A percentile compares a stretch with the other conserved stretches of the same genome.
Conservation (phyloP, 108 stramenopile genomes). For the Pseudonitzschia delicatissima region DNA sequence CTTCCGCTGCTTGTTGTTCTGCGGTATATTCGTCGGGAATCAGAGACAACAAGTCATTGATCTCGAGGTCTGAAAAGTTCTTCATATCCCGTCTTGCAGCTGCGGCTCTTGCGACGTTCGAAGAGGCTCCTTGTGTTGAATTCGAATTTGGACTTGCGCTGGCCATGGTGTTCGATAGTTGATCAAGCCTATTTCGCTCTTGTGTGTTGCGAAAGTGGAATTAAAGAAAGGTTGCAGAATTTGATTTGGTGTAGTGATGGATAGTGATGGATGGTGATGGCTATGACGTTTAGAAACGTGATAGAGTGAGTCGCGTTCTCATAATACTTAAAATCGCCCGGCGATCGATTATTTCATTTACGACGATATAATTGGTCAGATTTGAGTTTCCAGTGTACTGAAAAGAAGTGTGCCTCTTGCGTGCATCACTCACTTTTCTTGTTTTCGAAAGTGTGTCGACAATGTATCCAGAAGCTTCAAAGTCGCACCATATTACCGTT, state of each 20-base stretch:
- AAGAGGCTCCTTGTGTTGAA: background rate
- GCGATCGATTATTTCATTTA: no score
- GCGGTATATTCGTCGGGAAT: constrained; percentile 9
- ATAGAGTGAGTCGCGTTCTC: background rate
- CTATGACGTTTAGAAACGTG: background rate
- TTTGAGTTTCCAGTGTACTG: no score
- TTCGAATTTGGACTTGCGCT: background rate
- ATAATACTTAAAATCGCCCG: no score
- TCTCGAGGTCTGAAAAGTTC: constrained; percentile 8
- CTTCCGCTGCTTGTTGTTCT: background rate
- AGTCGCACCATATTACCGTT: no score
- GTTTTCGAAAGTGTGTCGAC: no score
- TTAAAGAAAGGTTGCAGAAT: background rate
- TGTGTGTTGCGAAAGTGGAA: no score
- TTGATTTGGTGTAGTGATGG: background rate
- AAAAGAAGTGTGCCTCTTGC: no score
- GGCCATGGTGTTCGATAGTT: background rate
- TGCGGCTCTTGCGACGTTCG: background rate
- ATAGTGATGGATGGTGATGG: background rate
- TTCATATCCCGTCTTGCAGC: constrained; percentile 9
- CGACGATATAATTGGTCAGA: no score
- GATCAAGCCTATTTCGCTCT: no score
- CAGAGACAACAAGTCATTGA: background rate
- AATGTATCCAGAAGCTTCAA: no score
- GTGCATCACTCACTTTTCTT: no score